Conservation (phyloP, 2,329 filamentous ascomycete genomes). For the Didymosphaeria variabile region DNA sequence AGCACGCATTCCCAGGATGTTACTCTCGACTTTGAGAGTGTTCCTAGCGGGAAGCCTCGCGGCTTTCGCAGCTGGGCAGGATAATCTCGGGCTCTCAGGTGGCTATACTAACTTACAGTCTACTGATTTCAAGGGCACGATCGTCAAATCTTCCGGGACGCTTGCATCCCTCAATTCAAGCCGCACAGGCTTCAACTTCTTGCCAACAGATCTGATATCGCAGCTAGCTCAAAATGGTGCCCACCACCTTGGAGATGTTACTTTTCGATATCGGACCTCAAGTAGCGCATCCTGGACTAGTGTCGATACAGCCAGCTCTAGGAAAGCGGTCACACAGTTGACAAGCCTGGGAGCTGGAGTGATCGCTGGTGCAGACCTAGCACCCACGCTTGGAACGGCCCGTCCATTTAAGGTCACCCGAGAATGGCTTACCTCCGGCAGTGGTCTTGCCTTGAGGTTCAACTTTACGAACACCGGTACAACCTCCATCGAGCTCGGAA, state of each 20-base stretch:
- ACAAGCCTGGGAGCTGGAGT: constrained; percentile 26
- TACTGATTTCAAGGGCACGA: constrained; percentile 23
- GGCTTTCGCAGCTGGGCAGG: constrained; percentile 19
- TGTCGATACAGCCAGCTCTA: constrained; percentile 57
- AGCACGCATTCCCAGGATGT: not conserved
- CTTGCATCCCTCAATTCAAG: constrained; percentile 34
- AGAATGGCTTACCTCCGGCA: constrained; percentile 60
- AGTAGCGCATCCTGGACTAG: constrained; percentile 55
- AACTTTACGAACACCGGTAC: constrained; percentile 58
- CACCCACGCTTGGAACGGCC: constrained; percentile 52
- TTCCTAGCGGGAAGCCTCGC: constrained; percentile 3
- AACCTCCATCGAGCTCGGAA: constrained; percentile 61
- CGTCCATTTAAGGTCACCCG: constrained; percentile 59
- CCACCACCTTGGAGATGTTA: constrained; percentile 68
- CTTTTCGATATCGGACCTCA: constrained; percentile 61
- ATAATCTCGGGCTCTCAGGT: constrained; percentile 30
- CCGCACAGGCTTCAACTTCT: constrained; percentile 61
- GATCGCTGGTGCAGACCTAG: constrained; percentile 54
- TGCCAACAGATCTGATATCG: constrained; percentile 62
- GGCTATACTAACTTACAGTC: constrained; percentile 28
- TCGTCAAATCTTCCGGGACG: constrained; percentile 33
- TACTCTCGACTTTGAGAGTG: not conserved
- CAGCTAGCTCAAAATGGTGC: constrained; percentile 61
- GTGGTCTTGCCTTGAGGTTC: constrained; percentile 63
- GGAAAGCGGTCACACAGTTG: constrained; percentile 48